Evolutionary conservation across 768 basidiomycete species (phyloP), one percentile per base, ranked within the genome.

Genomic region (Kwoniella mangroviensis): DNA sequence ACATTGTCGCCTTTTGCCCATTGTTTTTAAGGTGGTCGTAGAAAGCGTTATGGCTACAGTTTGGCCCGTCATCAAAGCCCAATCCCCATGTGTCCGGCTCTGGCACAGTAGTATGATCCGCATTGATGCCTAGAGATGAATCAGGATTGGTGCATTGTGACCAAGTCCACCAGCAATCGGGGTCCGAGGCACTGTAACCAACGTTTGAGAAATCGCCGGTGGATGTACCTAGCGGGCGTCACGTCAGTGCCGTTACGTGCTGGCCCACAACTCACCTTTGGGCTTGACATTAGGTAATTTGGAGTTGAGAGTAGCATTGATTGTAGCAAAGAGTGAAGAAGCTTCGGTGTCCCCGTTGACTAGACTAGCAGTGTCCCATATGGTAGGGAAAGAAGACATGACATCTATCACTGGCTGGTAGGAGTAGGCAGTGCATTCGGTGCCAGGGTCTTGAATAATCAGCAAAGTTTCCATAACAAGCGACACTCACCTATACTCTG

Each of bases 101-200:
- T n/a, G 81, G 78, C 15, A 82, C 77, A 0, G 62, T 70, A 22
- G 73, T 75, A 41, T 83, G 73, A 73, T 85, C 84, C 4, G 72
- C 69, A 4, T 69, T 60, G 17, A 85, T 21, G 21, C 77, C 74
- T 5, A 65, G 40, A 0, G 51, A 34, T 10, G 73, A 34, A 21
- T 74, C 77, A 0, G 83, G 83, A 6, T 69, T 77, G 1, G 74
- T 75, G 72, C 81, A 84, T 59, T 63, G 59, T 24, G 54, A 57
- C 52, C 67, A 80, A 1, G 82, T 79, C 84, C 84, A 84, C 84
- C 84, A 85, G 70, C 84, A 85, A 63, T 84, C 83, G 1, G 79
- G 79, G 67, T 84, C 83, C 0, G 70, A 21, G 26, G 65, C 57
- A 40, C 71, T 75, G 70, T 83, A 78, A 24, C 63, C 68, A 51